Percentiles rank a stretch among this genome's conserved stretches.
Evolutionary conservation across 1,139 yeast genomes (phyloP).

Genomic region (Meyerozyma guilliermondii): DNA sequence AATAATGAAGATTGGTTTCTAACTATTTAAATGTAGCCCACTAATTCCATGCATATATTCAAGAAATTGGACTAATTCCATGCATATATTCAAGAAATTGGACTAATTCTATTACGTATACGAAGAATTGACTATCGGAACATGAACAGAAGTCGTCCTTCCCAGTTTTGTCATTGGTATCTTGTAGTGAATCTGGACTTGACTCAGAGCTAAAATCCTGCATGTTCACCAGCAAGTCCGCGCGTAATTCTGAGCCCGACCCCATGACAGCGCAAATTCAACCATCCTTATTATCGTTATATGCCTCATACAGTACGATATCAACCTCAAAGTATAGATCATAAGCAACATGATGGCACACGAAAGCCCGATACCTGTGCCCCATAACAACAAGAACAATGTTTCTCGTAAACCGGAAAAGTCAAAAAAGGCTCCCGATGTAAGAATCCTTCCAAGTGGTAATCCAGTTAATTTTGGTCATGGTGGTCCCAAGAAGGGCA

Average conservation of each 20-base stretch:
- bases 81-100: too few relatives aligned
- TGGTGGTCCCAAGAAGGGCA: slow-evolving; percentile 8
- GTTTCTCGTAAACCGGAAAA: neutral
- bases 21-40: too few relatives aligned
- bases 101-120: too few relatives aligned
- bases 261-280: neutral
- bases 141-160: too few relatives aligned
- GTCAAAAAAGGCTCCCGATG: slow-evolving; percentile 7
- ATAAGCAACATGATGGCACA: slow-evolving; percentile 1
- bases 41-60: too few relatives aligned
- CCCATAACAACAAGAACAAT: neutral
- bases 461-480: slow-evolving; percentile 38
- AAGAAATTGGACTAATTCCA: too few relatives aligned
- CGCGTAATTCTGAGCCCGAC: neutral
- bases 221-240: neutral
- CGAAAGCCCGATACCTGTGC: neutral
- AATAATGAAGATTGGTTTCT: too few relatives aligned
- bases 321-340: neutral
- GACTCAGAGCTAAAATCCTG: too few relatives aligned
- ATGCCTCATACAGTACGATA: neutral
- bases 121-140: too few relatives aligned
- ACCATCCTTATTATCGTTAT: neutral
- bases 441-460: slow-evolving; percentile 38
- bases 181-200: too few relatives aligned
- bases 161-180: too few relatives aligned